Conservation (phyloP, 352 stramenopile genomes). For the Plasmopara muralis region DNA sequence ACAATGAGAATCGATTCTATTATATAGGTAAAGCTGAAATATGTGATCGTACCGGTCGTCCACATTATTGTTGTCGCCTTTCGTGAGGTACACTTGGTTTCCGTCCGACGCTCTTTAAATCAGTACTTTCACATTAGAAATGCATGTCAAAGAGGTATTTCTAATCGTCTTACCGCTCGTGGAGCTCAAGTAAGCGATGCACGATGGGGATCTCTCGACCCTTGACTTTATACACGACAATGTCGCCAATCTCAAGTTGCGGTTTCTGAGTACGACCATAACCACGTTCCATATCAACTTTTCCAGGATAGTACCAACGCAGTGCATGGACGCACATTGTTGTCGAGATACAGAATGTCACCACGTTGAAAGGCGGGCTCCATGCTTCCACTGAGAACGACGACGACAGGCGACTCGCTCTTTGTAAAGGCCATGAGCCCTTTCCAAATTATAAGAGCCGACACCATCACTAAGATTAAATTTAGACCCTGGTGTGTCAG, state of each 20-base stretch:
- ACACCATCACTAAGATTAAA: conserved; percentile 98
- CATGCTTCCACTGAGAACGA: conserved; percentile 98
- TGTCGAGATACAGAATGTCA: conserved; percentile 98
- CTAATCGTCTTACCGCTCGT: conserved; percentile 50
- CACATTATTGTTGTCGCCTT: conserved; percentile 99
- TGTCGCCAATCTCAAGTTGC: conserved; percentile 81
- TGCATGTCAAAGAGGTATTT: neutral
- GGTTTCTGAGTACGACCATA: conserved; percentile 41
- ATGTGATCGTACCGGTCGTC: conserved; percentile 83
- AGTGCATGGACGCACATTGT: conserved; percentile 64
- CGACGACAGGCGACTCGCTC: conserved; percentile 96
- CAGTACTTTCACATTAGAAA: conserved; percentile 1
- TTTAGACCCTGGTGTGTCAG: conserved; percentile 96
- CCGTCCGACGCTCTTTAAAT: conserved; percentile 57
- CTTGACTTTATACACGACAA: conserved; percentile 96
- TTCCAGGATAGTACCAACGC: too few species aligned
- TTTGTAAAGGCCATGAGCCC: conserved; percentile 96
- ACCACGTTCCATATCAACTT: too few species aligned
- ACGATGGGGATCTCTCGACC: conserved; percentile 99
- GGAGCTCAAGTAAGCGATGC: conserved; percentile 96
- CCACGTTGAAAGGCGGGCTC: conserved; percentile 98
- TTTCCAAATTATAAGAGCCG: conserved; percentile 99
- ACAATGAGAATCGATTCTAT: too few species aligned
- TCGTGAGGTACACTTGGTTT: conserved; percentile 95
- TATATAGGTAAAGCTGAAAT: neutral